These are phyloP conservation scores for Arctostaphylos glauca DNA, from an alignment of 148 eudicot species.

Conservation along the genomic window DNA sequence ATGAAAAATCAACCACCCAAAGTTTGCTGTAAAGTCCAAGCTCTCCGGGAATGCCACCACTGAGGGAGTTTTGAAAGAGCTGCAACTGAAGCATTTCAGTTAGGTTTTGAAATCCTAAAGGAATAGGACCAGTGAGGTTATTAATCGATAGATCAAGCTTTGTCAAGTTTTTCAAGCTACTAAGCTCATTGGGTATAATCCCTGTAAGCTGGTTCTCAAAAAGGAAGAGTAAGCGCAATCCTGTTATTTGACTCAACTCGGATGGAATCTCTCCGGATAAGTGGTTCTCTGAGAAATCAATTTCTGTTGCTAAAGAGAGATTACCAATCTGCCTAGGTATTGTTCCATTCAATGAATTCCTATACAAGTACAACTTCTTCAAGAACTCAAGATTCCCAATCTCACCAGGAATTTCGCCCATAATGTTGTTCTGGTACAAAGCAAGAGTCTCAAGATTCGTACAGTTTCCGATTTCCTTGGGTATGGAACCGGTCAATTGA, in stretches of 20 bases:
- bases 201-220: conserved; percentile 78
- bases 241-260: conserved; percentile 57
- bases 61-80: conserved; percentile 68
- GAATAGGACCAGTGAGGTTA: conserved; percentile 73
- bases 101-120: conserved; percentile 75
- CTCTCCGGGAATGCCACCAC: conserved; percentile 65
- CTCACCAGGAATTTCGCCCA: conserved; percentile 71
- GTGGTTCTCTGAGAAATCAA: conserved; percentile 83
- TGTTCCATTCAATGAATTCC: conserved; percentile 78
- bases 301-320: conserved; percentile 63
- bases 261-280: conserved; percentile 73
- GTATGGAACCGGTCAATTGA: conserved; percentile 61
- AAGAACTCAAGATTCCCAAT: conserved; percentile 59
- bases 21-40: conserved; percentile 66
- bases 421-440: conserved; percentile 76
- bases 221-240: conserved; percentile 62
- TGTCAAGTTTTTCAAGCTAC: conserved; percentile 55
- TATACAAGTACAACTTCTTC: conserved; percentile 58
- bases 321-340: conserved; percentile 83
- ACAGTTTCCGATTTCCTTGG: conserved; percentile 81
- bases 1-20: conserved; percentile 90
- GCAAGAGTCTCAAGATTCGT: conserved; percentile 70
- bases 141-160: conserved; percentile 90
- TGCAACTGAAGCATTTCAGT: conserved; percentile 59
- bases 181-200: conserved; percentile 63